phyloP scores from a whole-genome alignment of 441 rosid genomes.

The Cnidoscolus chayamansa region DNA sequence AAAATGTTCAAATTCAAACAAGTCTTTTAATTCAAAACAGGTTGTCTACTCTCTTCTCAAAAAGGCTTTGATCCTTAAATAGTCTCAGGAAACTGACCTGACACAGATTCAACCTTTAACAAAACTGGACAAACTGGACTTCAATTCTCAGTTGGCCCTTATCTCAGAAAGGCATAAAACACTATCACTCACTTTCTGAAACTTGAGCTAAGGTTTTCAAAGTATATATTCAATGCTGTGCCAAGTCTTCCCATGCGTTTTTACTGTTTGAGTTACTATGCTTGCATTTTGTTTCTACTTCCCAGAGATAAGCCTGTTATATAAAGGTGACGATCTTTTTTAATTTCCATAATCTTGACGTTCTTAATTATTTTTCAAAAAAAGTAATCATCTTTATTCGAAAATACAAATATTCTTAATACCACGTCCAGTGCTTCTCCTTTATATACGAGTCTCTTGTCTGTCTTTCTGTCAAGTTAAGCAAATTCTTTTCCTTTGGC shows the following conservation, averaged over 20 bases:
- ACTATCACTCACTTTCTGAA: neutral
- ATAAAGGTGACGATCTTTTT: too few species aligned
- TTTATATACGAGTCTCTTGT: neutral
- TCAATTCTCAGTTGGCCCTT: neutral
- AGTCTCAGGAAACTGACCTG: neutral
- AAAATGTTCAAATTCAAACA: neutral
- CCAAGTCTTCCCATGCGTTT: slow-evolving; percentile 5
- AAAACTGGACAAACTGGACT: neutral
- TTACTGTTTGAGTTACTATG: neutral
- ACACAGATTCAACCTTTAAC: neutral
- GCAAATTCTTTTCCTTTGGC: neutral
- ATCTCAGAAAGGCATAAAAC: neutral
- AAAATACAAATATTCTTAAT: too few species aligned
- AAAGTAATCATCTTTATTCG: too few species aligned
- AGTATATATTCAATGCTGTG: slow-evolving; percentile 12
- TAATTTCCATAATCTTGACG: too few species aligned
- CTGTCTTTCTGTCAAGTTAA: neutral
- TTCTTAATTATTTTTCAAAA: too few species aligned
- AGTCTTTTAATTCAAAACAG: neutral
- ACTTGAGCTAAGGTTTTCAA: slow-evolving; percentile 6
- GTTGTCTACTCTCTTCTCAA: neutral
- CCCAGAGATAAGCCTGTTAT: too few species aligned
- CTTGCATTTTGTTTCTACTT: neutral
- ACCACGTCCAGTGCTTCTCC: neutral
- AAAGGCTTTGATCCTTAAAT: too few species aligned